These are phyloP conservation scores for Trichoderma endophyticum DNA, from an alignment of 2,329 filamentous ascomycete genomes.

Conservation along the genomic window DNA sequence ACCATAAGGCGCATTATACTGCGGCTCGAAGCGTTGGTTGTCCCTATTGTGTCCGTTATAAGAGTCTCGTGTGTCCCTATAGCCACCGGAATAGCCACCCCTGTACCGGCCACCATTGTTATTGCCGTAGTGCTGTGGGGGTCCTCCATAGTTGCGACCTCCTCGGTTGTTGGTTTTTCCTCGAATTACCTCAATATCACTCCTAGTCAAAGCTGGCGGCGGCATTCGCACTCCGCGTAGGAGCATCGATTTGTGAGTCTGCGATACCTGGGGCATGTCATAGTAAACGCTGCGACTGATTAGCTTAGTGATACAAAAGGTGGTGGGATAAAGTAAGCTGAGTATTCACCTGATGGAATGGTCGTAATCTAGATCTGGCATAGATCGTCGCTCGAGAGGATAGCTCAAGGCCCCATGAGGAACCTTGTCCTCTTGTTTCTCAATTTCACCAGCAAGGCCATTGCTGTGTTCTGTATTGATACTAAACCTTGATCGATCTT, in stretches of 20 bases:
- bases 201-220: constrained; percentile 66
- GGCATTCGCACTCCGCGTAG: constrained; percentile 77
- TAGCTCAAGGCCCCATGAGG: constrained; percentile 80
- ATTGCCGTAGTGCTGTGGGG: constrained; percentile 19
- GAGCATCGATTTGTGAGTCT: constrained; percentile 90
- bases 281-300: constrained; percentile 68
- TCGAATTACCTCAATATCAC: constrained; percentile 71
- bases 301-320: constrained; percentile 26
- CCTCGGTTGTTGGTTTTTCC: constrained; percentile 58
- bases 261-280: constrained; percentile 68
- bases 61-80: constrained; percentile 16
- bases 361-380: constrained; percentile 80
- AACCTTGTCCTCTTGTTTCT: constrained; percentile 79
- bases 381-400: constrained; percentile 66
- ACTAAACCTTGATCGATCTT: constrained; percentile 62
- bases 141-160: constrained; percentile 31
- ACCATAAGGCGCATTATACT: constrained; percentile 16
- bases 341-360: constrained; percentile 69
- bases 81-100: constrained; percentile 29
- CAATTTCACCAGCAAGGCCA: constrained; percentile 75
- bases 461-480: constrained; percentile 73
- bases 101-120: constrained; percentile 23
- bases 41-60: constrained; percentile 19
- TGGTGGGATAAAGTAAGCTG: constrained; percentile 15
- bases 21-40: constrained; percentile 17